Percentiles rank a stretch among this genome's conserved stretches.
Conservation (phyloP, 2,329 filamentous ascomycete genomes). For the Pseudocercospora musae region DNA sequence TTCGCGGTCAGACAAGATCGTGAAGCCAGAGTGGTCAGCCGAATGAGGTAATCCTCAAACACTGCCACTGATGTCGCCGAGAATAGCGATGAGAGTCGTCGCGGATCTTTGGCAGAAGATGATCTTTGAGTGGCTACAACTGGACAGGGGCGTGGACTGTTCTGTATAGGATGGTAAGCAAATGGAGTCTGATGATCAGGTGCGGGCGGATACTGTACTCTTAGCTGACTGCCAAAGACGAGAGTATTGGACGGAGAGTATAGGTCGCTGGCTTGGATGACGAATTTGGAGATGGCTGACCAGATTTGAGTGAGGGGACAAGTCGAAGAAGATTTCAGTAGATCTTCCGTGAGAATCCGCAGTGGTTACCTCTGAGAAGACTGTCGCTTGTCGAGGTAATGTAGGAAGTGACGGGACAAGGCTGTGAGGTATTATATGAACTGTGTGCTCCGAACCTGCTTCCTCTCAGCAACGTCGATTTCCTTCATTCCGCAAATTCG, state of each 20-base stretch:
- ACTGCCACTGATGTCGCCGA: neutral
- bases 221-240: neutral
- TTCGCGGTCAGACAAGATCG: neutral
- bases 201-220: neutral
- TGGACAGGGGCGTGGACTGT: neutral
- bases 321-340: neutral
- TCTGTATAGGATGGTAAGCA: neutral
- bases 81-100: neutral
- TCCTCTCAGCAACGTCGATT: neutral
- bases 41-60: neutral
- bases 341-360: neutral
- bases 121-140: neutral
- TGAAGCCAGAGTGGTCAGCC: neutral
- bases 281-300: neutral
- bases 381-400: neutral
- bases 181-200: neutral
- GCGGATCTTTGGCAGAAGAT: neutral
- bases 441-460: neutral
- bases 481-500: too few relatives aligned
- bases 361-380: neutral
- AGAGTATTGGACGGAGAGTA: neutral
- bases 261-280: neutral
- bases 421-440: neutral
- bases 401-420: neutral
- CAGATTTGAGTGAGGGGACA: neutral